These are phyloP conservation scores for Yamadazyma friedrichii DNA, from an alignment of 1,139 yeast species.

Conservation along the genomic window DNA sequence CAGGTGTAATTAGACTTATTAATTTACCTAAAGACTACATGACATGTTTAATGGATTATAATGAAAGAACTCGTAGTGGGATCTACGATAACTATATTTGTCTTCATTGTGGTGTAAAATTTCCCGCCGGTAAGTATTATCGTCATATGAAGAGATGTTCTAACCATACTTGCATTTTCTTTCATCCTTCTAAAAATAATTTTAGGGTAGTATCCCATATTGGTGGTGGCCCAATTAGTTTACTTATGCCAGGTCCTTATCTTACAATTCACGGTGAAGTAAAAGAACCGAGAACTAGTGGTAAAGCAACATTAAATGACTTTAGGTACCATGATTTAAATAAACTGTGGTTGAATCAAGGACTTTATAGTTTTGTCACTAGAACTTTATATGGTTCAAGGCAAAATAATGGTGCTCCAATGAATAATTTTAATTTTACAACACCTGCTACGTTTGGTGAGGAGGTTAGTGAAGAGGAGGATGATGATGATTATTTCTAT, in stretches of 20 bases:
- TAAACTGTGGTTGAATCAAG: conserved; percentile 59
- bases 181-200: conserved; percentile 39
- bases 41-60: conserved; percentile 26
- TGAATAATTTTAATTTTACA: conserved; percentile 8
- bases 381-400: conserved; percentile 31
- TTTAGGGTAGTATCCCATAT: conserved; percentile 39
- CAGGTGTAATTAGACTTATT: conserved; percentile 40
- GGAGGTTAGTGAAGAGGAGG: conserved; percentile 20
- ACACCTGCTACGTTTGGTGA: conserved; percentile 15
- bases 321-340: conserved; percentile 56
- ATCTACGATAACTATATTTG: conserved; percentile 30
- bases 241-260: conserved; percentile 59
- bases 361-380: conserved; percentile 38
- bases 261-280: conserved; percentile 73
- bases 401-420: conserved; percentile 9
- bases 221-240: conserved; percentile 25
- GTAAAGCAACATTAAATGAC: conserved; percentile 52
- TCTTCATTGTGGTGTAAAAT: conserved; percentile 29
- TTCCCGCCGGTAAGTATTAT: conserved; percentile 16
- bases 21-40: conserved; percentile 37
- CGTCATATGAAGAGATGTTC: conserved; percentile 28
- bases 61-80: conserved; percentile 16
- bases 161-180: conserved; percentile 37
- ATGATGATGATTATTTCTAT: conserved; percentile 14
- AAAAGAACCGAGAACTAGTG: conserved; percentile 49